Percentiles rank a stretch among this genome's conserved stretches.
Evolutionary conservation across 2,329 filamentous ascomycete species (phyloP).

Genomic region (Mariannaea sp.): DNA sequence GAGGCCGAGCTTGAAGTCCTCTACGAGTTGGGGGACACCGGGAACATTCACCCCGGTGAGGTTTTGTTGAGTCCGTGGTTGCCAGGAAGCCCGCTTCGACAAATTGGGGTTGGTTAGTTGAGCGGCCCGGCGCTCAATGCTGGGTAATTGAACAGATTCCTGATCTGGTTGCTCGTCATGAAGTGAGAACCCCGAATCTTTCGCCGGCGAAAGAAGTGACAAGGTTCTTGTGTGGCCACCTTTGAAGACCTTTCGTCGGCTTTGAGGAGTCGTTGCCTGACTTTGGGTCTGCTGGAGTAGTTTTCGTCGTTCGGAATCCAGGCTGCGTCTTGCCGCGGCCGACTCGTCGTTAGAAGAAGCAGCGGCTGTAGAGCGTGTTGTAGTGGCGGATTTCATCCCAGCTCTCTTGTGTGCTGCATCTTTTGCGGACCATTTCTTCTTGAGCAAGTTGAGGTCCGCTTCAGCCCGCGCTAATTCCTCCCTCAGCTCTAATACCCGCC

Average conservation of each 20-base stretch:
- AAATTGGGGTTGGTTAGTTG: slow-evolving; percentile 47
- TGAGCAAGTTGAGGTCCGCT: slow-evolving; percentile 73
- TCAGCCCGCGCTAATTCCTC: slow-evolving; percentile 90
- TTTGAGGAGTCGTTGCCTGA: slow-evolving; percentile 49
- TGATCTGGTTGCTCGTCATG: slow-evolving; percentile 45
- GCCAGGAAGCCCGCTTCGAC: slow-evolving; percentile 64
- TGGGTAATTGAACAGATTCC: slow-evolving; percentile 35
- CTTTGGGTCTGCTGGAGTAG: slow-evolving; percentile 59
- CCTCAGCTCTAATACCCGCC: slow-evolving; percentile 84
- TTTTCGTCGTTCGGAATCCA: slow-evolving; percentile 76
- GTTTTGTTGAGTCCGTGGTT: slow-evolving; percentile 55
- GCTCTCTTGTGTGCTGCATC: slow-evolving; percentile 78
- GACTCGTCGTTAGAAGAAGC: slow-evolving; percentile 37
- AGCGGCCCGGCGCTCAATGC: slow-evolving; percentile 41
- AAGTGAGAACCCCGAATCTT: slow-evolving; percentile 50
- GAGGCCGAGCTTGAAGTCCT: slow-evolving; percentile 86
- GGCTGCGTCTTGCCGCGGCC: slow-evolving; percentile 47
- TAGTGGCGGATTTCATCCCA: slow-evolving; percentile 62
- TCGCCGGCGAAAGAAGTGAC: slow-evolving; percentile 78
- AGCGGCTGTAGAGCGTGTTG: slow-evolving; percentile 53
- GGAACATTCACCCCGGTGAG: slow-evolving; percentile 48
- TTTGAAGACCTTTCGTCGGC: slow-evolving; percentile 67
- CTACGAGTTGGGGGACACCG: slow-evolving; percentile 76
- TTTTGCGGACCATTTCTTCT: slow-evolving; percentile 80
- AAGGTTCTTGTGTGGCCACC: slow-evolving; percentile 68